Base-by-base conservation (phyloP, 768 basidiomycete species). In the Rhizopogon rudus region DNA sequence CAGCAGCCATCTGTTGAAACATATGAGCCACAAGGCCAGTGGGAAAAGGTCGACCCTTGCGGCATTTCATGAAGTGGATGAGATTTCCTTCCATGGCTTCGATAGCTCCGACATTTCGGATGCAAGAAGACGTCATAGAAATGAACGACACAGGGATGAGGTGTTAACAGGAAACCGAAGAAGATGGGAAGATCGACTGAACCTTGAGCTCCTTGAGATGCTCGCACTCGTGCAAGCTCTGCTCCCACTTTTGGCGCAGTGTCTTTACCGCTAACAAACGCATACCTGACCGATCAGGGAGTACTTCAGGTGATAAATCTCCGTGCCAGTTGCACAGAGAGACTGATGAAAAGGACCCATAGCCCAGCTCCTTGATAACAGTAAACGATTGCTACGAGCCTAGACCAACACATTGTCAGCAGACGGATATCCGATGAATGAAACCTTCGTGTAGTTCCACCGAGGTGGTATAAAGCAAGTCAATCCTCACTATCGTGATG, bases 31-130 rank as follows among this genome's bases (percentile, higher is more conserved):
- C 87, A 61, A 99, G 87, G 59, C 97, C 96, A 45, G 91, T 91
- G 14, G 95, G 94, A 56, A 99, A 84, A 4, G 93, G 85, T 56
- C 95, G 86, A 56, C 95, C 93, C 73, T 92, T 93, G 59, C 97
- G 88, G 44, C 93, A 84, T 75, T 95, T 98, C 73, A 97, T 96
- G 76, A 99, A 89, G 70, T 98, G 97, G 73, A 95, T 98, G 44
- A 99, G 83, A 73, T 99, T 98, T 66, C 97, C 95, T 72, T 99
- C 97, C 97, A 99, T 98, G 65, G 94, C 94, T 74, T 99, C 97
- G 73, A 97, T 63, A 99, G 90, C 73, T 99, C 94, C 71, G 92
- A 92, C 59, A 91, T 82, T 61, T 86, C 82, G 5, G 95, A 95
- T 17, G 93, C 84, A 99, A 89, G 77, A 98, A 99, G 66, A 93